Base-by-base conservation (phyloP, 2,329 filamentous ascomycete species). In the Aspergillus ochraceus region DNA sequence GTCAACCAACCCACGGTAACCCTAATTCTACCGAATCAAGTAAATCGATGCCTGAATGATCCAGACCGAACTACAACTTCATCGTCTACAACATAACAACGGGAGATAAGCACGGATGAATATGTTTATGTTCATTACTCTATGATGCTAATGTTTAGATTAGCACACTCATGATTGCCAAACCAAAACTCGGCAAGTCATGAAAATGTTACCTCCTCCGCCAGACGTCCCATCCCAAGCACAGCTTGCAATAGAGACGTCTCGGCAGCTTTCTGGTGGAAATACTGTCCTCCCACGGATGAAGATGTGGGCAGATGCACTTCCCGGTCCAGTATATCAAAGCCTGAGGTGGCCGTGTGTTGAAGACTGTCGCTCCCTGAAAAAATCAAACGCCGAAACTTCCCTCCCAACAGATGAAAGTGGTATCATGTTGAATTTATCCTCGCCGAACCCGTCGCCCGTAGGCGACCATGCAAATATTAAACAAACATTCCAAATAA, bases 341-440 rank as follows among this genome's bases (percentile, higher is more conserved):
- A 64, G 62, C 55, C 60, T 52, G 61, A 60, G 58, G 62, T 63
- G 68, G 65, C 69, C 66, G 64, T 64, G 65, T 75, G 74, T 77
- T 77, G 75, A 77, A 77, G 69, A 74, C 71, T 72, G 70, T 74
- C 72, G 69, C 72, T 75, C 70, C 74, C 64, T 62, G 69, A 47
- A 47, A 47, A 14, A 24, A 22, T 10, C 73, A 67, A 78, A 77
- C 75, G 76, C 76, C 75, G 68, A 71, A 73, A 72, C 65, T 71
- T 71, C 74, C 73, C 69, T 75, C 73, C 75, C 72, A 70, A 70
- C 68, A 72, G 70, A 74, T 72, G 70, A 76, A 76, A 77, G 72
- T 79, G 76, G 77, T 79, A 79, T 79, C 77, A 78, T 79, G 77
- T 79, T 79, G 77, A 79, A 79, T 79, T 77, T 74, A 71, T 74